Evolutionary conservation across 140 eudicot genomes (phyloP).

Genomic region (Cichorium intybus): DNA sequence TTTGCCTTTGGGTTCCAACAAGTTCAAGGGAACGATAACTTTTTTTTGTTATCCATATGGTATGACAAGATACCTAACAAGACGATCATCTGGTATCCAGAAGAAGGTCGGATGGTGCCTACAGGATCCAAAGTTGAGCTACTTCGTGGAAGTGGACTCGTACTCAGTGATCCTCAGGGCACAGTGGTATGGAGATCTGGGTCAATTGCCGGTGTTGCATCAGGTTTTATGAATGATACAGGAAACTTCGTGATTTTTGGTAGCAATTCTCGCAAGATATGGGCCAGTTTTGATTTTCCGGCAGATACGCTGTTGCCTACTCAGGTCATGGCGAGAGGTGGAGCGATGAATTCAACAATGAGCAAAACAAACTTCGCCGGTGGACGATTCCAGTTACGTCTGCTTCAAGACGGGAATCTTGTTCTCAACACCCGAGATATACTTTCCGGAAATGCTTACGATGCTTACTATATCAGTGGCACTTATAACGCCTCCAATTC

Average conservation of each 20-base stretch:
- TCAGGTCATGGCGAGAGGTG: constrained; percentile 25
- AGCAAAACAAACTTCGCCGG: constrained; percentile 28
- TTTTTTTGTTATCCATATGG: constrained; percentile 47
- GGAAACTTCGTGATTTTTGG: constrained; percentile 47
- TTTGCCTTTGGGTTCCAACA: constrained; percentile 54
- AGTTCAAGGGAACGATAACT: constrained; percentile 25
- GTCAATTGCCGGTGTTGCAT: neutral
- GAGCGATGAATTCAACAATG: constrained; percentile 23
- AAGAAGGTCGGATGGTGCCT: constrained; percentile 18
- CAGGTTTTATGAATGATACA: constrained; percentile 47
- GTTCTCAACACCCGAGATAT: constrained; percentile 25
- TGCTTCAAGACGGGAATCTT: constrained; percentile 42
- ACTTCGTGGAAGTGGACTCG: constrained; percentile 13
- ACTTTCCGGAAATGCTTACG: neutral
- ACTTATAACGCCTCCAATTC: constrained; percentile 12
- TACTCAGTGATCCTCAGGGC: constrained; percentile 38
- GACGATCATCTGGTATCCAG: constrained; percentile 50
- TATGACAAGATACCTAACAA: constrained; percentile 39
- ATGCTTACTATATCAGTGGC: constrained; percentile 25
- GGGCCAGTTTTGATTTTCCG: constrained; percentile 44
- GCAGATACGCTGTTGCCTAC: constrained; percentile 52
- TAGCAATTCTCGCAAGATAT: constrained; percentile 13
- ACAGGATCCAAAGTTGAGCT: constrained; percentile 44
- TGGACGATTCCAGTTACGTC: constrained; percentile 38
- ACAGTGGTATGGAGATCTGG: constrained; percentile 26